phyloP scores from a whole-genome alignment of 73 alveolate genomes.

The Uronychia setigera region DNA sequence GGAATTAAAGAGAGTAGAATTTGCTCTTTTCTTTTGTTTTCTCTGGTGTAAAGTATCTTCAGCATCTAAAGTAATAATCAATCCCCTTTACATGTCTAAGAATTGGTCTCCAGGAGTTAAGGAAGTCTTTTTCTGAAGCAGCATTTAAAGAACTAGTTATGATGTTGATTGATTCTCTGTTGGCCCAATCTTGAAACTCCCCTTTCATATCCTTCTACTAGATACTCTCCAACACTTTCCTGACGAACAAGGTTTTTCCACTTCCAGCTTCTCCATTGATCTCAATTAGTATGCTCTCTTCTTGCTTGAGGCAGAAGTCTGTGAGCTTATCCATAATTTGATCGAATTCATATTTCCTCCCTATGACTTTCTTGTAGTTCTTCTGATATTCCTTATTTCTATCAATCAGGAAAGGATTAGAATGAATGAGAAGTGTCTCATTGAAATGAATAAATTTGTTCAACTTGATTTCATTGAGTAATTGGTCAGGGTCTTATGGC shows the following conservation, averaged over 20 bases:
- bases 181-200: constrained; percentile 13
- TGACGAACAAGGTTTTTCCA: constrained; percentile 27
- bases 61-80: not conserved
- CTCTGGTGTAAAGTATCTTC: not conserved
- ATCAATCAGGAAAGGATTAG: constrained; percentile 65
- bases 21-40: not conserved
- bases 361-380: constrained; percentile 17
- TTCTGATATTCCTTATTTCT: constrained; percentile 44
- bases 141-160: constrained; percentile 16
- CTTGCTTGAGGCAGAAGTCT: constrained; percentile 10
- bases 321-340: not conserved
- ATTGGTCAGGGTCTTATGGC: constrained; percentile 56
- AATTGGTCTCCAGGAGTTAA: constrained; percentile 29
- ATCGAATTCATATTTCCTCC: constrained; percentile 26
- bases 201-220: constrained; percentile 1
- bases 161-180: constrained; percentile 7
- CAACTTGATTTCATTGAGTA: constrained; percentile 13
- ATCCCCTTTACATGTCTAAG: not conserved
- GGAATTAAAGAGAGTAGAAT: not conserved
- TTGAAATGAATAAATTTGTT: not conserved
- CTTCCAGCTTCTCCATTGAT: constrained; percentile 30
- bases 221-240: constrained; percentile 5
- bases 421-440: constrained; percentile 14
- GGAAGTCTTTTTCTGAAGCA: constrained; percentile 17
- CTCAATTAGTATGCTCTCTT: not conserved